Evolutionary conservation across 2,329 filamentous ascomycete genomes (phyloP), one percentile per base, ranked within the genome.

Genomic region (Xylaria sp.): DNA sequence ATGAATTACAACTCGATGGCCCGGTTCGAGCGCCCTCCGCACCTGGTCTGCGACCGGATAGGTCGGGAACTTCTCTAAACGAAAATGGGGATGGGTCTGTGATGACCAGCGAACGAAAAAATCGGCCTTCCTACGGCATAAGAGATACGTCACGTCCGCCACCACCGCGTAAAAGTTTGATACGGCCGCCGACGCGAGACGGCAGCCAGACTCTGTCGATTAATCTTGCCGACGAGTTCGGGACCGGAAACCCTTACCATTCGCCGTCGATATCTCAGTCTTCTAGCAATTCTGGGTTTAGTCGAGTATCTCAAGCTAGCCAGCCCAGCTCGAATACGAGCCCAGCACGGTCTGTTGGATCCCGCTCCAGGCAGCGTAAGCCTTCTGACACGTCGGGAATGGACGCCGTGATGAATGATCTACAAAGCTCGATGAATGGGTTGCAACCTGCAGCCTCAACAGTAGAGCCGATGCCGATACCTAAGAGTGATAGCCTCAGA

Each of bases 251-350:
- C 67, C 84, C 86, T 0, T 89, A 90, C 68, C 87, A 91, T 68
- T 82, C 84, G 3, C 78, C 85, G 0, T 86, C 87, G 1, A 83
- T 85, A 62, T 92, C 89, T 1, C 82, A 84, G 25, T 88, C 87
- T 0, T 91, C 89, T 0, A 86, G 84, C 17, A 82, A 83, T 44
- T 91, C 88, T 2, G 83, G 81, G 0, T 83, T 81, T 38, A 89
- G 86, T 56, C 81, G 83, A 11, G 62, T 31, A 35, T 74, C 72
- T 9, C 76, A 75, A n/a, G 77, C 76, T 1, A 86, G 86, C 68
- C 83, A 84, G 62, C 77, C 83, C 1, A 90, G 88, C 69, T 89
- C 88, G 7, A 81, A 82, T 63, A 87, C 86, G 3, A 88, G 84
- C 64, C 82, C 85, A 3, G 81, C 85, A 7, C 74, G 77, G 15